These are phyloP conservation scores for Liriodendron chinense DNA, from an alignment of 164 flowering plant species.

Conservation along the genomic window DNA sequence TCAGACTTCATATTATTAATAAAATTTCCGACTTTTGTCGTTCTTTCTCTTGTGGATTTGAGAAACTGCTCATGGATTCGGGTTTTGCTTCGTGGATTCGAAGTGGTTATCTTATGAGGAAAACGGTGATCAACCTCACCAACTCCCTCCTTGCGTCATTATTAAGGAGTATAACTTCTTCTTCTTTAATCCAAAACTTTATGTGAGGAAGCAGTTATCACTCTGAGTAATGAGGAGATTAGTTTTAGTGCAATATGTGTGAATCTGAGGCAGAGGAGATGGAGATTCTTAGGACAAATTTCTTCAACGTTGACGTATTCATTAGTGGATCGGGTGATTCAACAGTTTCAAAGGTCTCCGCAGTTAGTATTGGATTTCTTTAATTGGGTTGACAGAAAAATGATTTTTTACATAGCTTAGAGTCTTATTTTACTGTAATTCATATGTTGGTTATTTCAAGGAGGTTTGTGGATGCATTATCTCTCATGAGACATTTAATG, in stretches of 20 bases:
- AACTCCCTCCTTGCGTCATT: too few species aligned
- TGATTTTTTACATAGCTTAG: constrained; percentile 19
- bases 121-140: too few species aligned
- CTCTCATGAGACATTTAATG: constrained; percentile 28
- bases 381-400: constrained; percentile 24
- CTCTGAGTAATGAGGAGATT: constrained; percentile 33
- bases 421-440: constrained; percentile 28
- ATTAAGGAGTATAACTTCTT: neutral
- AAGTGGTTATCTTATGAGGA: too few species aligned
- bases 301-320: constrained; percentile 29
- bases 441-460: constrained; percentile 29
- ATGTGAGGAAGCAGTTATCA: constrained; percentile 31
- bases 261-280: constrained; percentile 41
- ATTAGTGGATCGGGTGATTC: constrained; percentile 38
- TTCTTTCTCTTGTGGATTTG: too few species aligned
- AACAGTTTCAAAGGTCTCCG: constrained; percentile 40
- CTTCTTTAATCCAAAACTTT: constrained; percentile 17
- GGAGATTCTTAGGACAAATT: constrained; percentile 32
- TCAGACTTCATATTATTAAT: too few species aligned
- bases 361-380: constrained; percentile 35
- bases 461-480: constrained; percentile 31
- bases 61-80: too few species aligned
- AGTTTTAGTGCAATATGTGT: constrained; percentile 41
- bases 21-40: too few species aligned
- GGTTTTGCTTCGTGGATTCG: too few species aligned